Percentiles rank a stretch among this genome's conserved stretches.
Evolutionary conservation across 768 basidiomycete genomes (phyloP).

Genomic region (Leccinum truebloodii): DNA sequence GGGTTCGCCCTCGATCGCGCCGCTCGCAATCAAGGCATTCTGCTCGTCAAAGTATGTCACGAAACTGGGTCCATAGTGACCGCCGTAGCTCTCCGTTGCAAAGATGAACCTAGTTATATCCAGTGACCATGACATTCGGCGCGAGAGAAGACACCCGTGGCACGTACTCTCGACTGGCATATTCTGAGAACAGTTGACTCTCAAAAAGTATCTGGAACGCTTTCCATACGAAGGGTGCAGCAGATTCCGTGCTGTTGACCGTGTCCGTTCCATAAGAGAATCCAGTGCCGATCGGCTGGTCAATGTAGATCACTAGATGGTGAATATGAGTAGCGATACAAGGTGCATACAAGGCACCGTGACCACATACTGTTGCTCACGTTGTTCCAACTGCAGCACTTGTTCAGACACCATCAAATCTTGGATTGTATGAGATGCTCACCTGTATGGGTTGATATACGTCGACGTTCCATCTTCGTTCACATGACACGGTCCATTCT

Average conservation of each 20-base stretch:
- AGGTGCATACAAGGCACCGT: background rate
- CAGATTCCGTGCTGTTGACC: constrained; percentile 52
- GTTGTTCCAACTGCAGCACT: constrained; percentile 59
- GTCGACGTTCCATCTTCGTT: constrained; percentile 55
- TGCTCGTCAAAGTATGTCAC: constrained; percentile 66
- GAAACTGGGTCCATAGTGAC: constrained; percentile 66
- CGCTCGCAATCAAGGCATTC: constrained; percentile 50
- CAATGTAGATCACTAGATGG: constrained; percentile 64
- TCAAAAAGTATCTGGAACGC: constrained; percentile 67
- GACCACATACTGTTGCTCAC: constrained; percentile 56
- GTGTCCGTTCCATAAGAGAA: constrained; percentile 60
- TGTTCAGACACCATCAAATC: background rate
- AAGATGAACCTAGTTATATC: constrained; percentile 51
- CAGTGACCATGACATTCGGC: background rate
- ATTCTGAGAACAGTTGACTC: constrained; percentile 51
- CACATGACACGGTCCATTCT: constrained; percentile 65
- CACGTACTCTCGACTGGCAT: constrained; percentile 51
- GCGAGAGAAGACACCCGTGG: background rate
- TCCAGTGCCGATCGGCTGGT: constrained; percentile 67
- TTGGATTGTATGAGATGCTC: background rate
- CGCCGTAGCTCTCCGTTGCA: constrained; percentile 68
- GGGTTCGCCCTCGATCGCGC: constrained; percentile 47
- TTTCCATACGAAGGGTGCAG: constrained; percentile 59
- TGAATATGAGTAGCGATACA: background rate
- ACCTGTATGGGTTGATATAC: constrained; percentile 62